These are phyloP conservation scores for Nematodospora anomalae DNA, from an alignment of 1,139 yeast genomes.

Conservation along the genomic window DNA sequence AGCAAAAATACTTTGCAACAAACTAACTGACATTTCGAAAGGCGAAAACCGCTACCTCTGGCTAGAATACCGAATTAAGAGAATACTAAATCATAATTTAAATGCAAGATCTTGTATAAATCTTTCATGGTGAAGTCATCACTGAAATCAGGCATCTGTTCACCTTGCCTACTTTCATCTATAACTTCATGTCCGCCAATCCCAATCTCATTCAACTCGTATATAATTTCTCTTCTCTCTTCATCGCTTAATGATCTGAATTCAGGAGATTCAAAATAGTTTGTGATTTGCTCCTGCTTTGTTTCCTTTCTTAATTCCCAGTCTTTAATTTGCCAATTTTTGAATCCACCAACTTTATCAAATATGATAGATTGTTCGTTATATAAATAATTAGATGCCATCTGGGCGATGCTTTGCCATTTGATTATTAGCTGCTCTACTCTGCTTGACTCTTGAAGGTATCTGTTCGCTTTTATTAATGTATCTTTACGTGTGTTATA, in stretches of 20 bases:
- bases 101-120: constrained; percentile 16
- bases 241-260: constrained; percentile 13
- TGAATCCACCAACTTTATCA: constrained; percentile 17
- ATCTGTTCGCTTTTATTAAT: constrained; percentile 16
- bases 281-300: neutral
- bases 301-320: constrained; percentile 8
- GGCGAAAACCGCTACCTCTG: neutral
- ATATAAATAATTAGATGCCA: constrained; percentile 18
- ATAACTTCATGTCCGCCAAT: neutral
- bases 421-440: constrained; percentile 14
- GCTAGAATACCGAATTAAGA: neutral
- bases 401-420: constrained; percentile 16
- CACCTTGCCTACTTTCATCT: neutral
- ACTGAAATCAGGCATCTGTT: constrained; percentile 8
- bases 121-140: constrained; percentile 18
- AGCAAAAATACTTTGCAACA: no score
- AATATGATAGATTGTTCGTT: constrained; percentile 17
- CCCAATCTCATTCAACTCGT: constrained; percentile 5
- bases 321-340: constrained; percentile 13
- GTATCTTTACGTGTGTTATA: constrained; percentile 15
- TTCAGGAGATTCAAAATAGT: constrained; percentile 15
- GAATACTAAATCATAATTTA: constrained; percentile 19
- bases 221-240: constrained; percentile 12
- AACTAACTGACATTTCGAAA: no score
- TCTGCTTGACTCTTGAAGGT: constrained; percentile 12